Evolutionary conservation across 371 early-diverging fungal genomes (phyloP), one percentile per base, ranked within the genome.

Genomic region (Capniomyces stellatus): DNA sequence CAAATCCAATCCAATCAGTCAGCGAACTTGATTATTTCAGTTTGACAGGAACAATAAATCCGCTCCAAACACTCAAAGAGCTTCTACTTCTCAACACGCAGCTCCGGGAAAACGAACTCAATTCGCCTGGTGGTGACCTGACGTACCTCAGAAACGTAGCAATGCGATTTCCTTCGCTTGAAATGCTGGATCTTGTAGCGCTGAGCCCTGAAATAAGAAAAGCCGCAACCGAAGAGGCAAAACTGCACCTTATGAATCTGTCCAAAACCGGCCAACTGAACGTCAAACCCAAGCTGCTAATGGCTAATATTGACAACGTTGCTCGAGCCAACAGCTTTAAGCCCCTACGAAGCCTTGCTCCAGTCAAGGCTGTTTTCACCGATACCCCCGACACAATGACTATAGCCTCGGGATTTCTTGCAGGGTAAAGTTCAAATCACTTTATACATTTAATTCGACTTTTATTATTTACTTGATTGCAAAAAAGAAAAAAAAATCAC

Each of bases 21-120:
- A 52, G 64, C 25, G 58, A 64, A 43, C 64, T 66, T 25, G 64
- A 67, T 44, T 66, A 60, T 30, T 52, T 66, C 46, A 54, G 67
- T 2, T 29, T 60, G 12, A 22, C 28, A 2, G 68, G 66, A 18
- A 66, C 66, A 21, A 65, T 58, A 2, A 62, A 56, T 22, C 64
- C 67, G 3, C 54, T 66, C 19, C 23, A 51, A 40, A 25, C 57
- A 10, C 31, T 66, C 25, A 42, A 35, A n/a, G 64, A 67, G 54
- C 68, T 66, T 15, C 58, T 61, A 15, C 39, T 66, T n/a, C 22
- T 30, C 4, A 62, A 64, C 8, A 66, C 62, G 27, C 66, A 61
- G 15, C 44, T 54, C 23, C 40, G 54, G 46, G 56, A 66, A 3
- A 25, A 22, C 4, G 66, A 61, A 40, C 59, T 67, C 10, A 25